Evolutionary conservation across 371 early-diverging fungal species (phyloP).

Genomic region (Syncephalis plumigaleata): DNA sequence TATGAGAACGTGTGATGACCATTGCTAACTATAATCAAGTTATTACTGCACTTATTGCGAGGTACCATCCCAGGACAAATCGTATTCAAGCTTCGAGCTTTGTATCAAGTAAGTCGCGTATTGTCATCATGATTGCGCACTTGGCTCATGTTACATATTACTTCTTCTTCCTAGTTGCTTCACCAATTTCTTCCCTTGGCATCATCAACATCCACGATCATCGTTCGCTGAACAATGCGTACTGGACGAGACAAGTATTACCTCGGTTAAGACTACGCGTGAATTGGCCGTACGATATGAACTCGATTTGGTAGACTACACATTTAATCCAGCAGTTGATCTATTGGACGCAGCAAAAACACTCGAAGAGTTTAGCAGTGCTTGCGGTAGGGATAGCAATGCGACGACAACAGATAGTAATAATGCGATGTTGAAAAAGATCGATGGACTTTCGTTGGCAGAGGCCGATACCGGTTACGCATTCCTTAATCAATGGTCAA

Average conservation of each 20-base stretch:
- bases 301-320: slow-evolving; percentile 31
- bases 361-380: slow-evolving; percentile 5
- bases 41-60: slow-evolving; percentile 80
- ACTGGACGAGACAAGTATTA: slow-evolving; percentile 22
- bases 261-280: slow-evolving; percentile 29
- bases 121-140: not conserved
- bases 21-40: slow-evolving; percentile 38
- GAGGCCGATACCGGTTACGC: slow-evolving; percentile 23
- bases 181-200: slow-evolving; percentile 44
- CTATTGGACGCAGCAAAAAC: slow-evolving; percentile 2
- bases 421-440: too few relatives aligned
- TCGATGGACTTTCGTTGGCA: too few relatives aligned
- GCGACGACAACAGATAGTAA: too few relatives aligned
- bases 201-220: slow-evolving; percentile 60
- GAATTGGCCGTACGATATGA: slow-evolving; percentile 41
- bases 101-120: slow-evolving; percentile 24
- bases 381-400: slow-evolving; percentile 3
- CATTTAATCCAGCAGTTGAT: slow-evolving; percentile 7
- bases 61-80: slow-evolving; percentile 32
- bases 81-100: slow-evolving; percentile 48
- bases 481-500: slow-evolving; percentile 25
- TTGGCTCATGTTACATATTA: slow-evolving; percentile 4
- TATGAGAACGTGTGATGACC: slow-evolving; percentile 11
- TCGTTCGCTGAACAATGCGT: slow-evolving; percentile 59
- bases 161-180: slow-evolving; percentile 35